A percentile compares a stretch with the other conserved stretches of the same genome.
phyloP scores from a whole-genome alignment of 345 rosid species.

The Ceriops tagal region DNA sequence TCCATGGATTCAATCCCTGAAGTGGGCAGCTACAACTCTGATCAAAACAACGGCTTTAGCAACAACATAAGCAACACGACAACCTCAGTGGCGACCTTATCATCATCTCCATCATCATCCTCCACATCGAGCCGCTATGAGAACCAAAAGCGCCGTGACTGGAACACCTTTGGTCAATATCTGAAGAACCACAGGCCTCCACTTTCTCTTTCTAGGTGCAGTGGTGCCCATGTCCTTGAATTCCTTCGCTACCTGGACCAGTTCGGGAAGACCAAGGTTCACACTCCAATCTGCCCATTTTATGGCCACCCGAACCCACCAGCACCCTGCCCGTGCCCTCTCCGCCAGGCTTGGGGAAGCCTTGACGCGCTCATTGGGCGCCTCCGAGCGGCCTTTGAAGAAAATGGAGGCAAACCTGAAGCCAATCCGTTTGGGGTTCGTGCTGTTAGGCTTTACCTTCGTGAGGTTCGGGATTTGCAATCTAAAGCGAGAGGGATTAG shows the following conservation, averaged over 20 bases:
- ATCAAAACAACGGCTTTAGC: slow-evolving; percentile 1
- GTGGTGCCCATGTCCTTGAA: slow-evolving; percentile 38
- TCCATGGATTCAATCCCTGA: slow-evolving; percentile 26
- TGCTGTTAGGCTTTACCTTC: slow-evolving; percentile 32
- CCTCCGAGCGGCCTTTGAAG: slow-evolving; percentile 31
- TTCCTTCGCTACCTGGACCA: slow-evolving; percentile 34
- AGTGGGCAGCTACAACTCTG: slow-evolving; percentile 17
- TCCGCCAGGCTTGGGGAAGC: slow-evolving; percentile 38
- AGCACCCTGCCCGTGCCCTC: slow-evolving; percentile 37
- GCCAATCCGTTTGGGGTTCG: slow-evolving; percentile 34
- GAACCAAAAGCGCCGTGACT: slow-evolving; percentile 41
- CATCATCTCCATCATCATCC: slow-evolving; percentile 17
- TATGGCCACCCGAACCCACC: slow-evolving; percentile 41
- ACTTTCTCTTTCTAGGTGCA: slow-evolving; percentile 30
- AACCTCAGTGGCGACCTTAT: neutral
- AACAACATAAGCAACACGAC: neutral
- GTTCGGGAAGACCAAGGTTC: slow-evolving; percentile 36
- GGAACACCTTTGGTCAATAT: slow-evolving; percentile 39
- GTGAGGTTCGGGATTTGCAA: slow-evolving; percentile 31
- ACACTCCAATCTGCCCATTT: slow-evolving; percentile 31
- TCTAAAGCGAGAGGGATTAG: slow-evolving; percentile 33
- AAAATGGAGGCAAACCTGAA: slow-evolving; percentile 32
- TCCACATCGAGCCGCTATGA: slow-evolving; percentile 30
- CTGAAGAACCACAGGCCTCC: slow-evolving; percentile 37
- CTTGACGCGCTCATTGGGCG: slow-evolving; percentile 33